Evolutionary conservation across 345 rosid species (phyloP), one percentile per base, ranked within the genome.

Genomic region (Brassica incana): DNA sequence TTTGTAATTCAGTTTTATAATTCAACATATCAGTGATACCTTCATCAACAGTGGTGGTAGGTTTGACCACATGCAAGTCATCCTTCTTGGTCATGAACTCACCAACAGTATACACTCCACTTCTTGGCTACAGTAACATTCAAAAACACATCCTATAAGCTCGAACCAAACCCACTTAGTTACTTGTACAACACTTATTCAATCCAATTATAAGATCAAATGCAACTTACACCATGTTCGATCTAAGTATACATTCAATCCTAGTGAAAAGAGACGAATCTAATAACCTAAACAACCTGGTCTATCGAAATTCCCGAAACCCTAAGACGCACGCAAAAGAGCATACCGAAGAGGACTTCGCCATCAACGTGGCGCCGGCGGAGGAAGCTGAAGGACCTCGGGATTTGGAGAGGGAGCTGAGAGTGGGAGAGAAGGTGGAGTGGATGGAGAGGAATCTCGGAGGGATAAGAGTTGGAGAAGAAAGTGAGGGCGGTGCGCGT

Each of bases 31-130:
- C 14, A 43, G 50, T 48, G 65, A 52, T 69, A 94, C 96, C 98
- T 82, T 92, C 89, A 76, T 94, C 98, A 16, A 92, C 97, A 62
- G 93, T 86, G 35, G 98, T 90, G 3, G 84, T 84, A 27, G 97
- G 86, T 83, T 92, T 94, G 23, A 88, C 95, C 29, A 88, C 97
- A 67, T 82, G 90, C 83, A 94, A 78, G 29, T 87, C 89, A 38
- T 90, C 94, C 77, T 89, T 91, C 77, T 67, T 87, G 0, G 97
- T 95, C 99, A 92, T 91, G 75, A 92, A 91, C 78, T 94, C 95
- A 67, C 95, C 97, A 73, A 94, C 98, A 11, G 88, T 88, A 73
- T 52, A 52, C 60, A 86, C 67, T 58, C 86, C 90, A 82, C 78
- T 78, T 84, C 73, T 87, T 50, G 90, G 85, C 95, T 94, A 87